Conservation (phyloP, 805 yeast species). For the Starmerella potacharoeniae region DNA sequence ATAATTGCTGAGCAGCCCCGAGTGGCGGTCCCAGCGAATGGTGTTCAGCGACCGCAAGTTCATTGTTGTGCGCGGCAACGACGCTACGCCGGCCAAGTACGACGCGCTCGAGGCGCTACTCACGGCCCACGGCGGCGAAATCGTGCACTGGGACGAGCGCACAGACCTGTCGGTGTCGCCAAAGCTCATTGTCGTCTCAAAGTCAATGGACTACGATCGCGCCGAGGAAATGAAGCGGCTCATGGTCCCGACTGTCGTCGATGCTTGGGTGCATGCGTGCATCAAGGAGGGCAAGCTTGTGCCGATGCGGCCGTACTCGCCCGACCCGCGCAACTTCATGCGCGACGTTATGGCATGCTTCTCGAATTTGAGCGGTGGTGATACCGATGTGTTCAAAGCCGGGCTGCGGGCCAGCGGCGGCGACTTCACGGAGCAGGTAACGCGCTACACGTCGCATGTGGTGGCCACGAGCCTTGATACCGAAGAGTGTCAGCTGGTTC, state of each 20-base stretch:
- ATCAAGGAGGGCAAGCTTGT: constrained; percentile 33
- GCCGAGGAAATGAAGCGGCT: constrained; percentile 37
- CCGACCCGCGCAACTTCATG: constrained; percentile 57
- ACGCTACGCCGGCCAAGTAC: constrained; percentile 3
- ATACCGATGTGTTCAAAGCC: constrained; percentile 54
- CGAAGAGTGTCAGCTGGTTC: constrained; percentile 50
- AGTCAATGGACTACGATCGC: constrained; percentile 42
- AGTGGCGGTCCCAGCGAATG: constrained; percentile 6
- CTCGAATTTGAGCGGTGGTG: constrained; percentile 46
- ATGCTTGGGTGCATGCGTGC: constrained; percentile 49
- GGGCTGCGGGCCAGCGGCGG: constrained; percentile 74
- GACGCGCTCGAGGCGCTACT: constrained; percentile 15
- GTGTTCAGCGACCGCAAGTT: constrained; percentile 20
- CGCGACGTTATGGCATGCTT: constrained; percentile 47
- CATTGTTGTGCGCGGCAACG: constrained; percentile 13
- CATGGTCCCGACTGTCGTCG: constrained; percentile 56
- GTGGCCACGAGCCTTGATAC: constrained; percentile 44
- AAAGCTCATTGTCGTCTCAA: constrained; percentile 36
- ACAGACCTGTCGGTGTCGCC: constrained; percentile 27
- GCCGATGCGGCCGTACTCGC: constrained; percentile 52
- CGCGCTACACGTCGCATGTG: constrained; percentile 68
- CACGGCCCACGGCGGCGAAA: constrained; percentile 18
- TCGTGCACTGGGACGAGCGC: constrained; percentile 23
- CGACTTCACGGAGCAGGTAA: constrained; percentile 47
- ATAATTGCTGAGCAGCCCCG: not conserved